Percentiles rank a stretch among this genome's conserved stretches.
Conservation (phyloP, 306 rosid genomes). For the Neltuma alba region DNA sequence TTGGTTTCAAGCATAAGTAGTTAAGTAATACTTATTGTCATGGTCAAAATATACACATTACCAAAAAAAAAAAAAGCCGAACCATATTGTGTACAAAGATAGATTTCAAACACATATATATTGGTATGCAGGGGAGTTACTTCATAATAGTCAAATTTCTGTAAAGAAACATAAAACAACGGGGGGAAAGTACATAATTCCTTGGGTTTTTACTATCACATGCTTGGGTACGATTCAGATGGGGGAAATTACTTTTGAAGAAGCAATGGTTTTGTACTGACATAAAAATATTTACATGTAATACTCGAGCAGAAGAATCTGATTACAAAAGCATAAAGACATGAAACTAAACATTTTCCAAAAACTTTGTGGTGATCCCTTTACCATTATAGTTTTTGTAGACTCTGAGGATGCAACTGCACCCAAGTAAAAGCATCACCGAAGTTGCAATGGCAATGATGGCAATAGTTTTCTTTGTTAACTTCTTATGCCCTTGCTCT, state of each 20-base stretch:
- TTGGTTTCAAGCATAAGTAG: too few species aligned
- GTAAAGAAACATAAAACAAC: neutral
- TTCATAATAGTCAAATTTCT: neutral
- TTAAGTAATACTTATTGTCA: too few species aligned
- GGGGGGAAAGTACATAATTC: neutral
- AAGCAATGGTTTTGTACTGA: neutral
- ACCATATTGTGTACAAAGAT: neutral
- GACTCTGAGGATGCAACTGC: constrained; percentile 1
- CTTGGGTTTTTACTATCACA: neutral
- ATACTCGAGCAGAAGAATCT: neutral
- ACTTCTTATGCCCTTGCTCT: neutral
- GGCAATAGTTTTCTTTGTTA: neutral
- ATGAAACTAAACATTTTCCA: neutral
- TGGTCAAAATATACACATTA: neutral
- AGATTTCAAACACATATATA: neutral
- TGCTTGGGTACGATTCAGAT: neutral
- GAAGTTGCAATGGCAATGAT: neutral
- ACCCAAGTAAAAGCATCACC: neutral
- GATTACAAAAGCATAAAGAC: neutral
- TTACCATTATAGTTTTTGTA: constrained; percentile 23
- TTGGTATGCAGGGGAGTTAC: neutral
- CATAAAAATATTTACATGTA: neutral
- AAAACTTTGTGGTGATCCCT: neutral
- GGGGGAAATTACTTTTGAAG: neutral
- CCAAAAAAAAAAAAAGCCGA: neutral